Conservation (phyloP, 129 eudicot species). For the Logfia minima region DNA sequence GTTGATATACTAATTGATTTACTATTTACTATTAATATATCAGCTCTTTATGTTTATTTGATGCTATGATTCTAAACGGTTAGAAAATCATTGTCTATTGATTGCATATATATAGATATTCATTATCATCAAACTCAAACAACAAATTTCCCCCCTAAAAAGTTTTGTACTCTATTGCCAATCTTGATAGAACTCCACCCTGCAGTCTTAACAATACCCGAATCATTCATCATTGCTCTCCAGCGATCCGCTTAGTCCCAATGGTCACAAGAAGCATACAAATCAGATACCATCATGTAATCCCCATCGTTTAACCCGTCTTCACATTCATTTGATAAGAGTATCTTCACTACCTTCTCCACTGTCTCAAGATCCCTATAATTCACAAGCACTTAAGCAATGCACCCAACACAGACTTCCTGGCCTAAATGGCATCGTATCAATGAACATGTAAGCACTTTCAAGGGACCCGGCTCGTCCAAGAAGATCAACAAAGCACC, state of each 20-base stretch:
- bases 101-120: too few species aligned
- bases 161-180: slow-evolving; percentile 38
- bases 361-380: slow-evolving; percentile 47
- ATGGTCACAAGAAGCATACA: slow-evolving; percentile 44
- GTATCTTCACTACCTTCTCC: slow-evolving; percentile 40
- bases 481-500: slow-evolving; percentile 58
- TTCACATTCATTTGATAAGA: slow-evolving; percentile 14
- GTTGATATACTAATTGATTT: too few species aligned
- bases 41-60: too few species aligned
- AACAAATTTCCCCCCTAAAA: slow-evolving; percentile 42
- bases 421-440: slow-evolving; percentile 50
- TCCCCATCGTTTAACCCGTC: slow-evolving; percentile 43
- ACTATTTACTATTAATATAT: too few species aligned
- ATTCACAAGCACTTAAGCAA: slow-evolving; percentile 56
- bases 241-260: slow-evolving; percentile 50
- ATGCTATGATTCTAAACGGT: too few species aligned
- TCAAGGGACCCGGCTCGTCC: slow-evolving; percentile 51
- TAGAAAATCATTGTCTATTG: too few species aligned
- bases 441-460: slow-evolving; percentile 38
- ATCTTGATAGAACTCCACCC: slow-evolving; percentile 49
- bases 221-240: slow-evolving; percentile 61
- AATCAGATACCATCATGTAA: slow-evolving; percentile 55
- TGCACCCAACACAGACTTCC: slow-evolving; percentile 49
- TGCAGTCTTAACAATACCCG: slow-evolving; percentile 44
- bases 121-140: background rate